These are phyloP conservation scores for Exobasidium cylindrosporum DNA, from an alignment of 1,284 basidiomycete species.

Conservation along the genomic window DNA sequence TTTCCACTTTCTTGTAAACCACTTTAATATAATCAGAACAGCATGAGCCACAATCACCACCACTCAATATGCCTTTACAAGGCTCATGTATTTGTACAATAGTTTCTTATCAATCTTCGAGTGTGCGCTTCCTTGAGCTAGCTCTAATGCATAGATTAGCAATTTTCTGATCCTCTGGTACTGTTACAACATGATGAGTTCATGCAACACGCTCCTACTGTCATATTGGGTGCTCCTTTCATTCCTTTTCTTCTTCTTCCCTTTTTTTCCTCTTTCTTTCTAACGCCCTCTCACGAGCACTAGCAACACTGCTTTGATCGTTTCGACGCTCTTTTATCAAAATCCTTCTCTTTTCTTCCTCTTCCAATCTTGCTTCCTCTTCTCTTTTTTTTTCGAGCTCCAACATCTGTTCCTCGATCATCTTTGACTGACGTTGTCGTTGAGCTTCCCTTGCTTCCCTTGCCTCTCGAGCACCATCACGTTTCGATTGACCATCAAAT, in stretches of 20 bases:
- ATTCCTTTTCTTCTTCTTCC: background rate
- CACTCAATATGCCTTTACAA: no score
- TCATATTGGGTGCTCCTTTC: no score
- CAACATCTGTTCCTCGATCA: slow-evolving; percentile 43
- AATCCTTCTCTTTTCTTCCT: slow-evolving; percentile 19
- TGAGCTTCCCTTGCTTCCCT: slow-evolving; percentile 25
- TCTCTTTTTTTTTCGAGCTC: slow-evolving; percentile 30
- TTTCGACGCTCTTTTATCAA: slow-evolving; percentile 30
- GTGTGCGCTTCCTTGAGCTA: background rate
- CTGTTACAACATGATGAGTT: no score
- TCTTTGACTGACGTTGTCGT: slow-evolving; percentile 27
- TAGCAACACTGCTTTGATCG: slow-evolving; percentile 25
- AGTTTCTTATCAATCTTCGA: background rate
- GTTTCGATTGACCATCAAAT: background rate
- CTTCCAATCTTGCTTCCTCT: slow-evolving; percentile 23
- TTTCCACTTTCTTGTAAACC: background rate
- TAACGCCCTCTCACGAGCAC: slow-evolving; percentile 49
- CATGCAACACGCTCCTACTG: no score
- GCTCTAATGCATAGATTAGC: no score
- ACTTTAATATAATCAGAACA: background rate
- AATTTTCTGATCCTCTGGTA: no score
- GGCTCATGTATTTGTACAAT: background rate
- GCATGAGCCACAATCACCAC: background rate
- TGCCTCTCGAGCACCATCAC: slow-evolving; percentile 13
- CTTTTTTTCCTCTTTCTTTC: slow-evolving; percentile 53